A percentile compares a stretch with the other conserved stretches of the same genome.
Conservation (phyloP, 306 rosid species). For the Prunus dulcis region DNA sequence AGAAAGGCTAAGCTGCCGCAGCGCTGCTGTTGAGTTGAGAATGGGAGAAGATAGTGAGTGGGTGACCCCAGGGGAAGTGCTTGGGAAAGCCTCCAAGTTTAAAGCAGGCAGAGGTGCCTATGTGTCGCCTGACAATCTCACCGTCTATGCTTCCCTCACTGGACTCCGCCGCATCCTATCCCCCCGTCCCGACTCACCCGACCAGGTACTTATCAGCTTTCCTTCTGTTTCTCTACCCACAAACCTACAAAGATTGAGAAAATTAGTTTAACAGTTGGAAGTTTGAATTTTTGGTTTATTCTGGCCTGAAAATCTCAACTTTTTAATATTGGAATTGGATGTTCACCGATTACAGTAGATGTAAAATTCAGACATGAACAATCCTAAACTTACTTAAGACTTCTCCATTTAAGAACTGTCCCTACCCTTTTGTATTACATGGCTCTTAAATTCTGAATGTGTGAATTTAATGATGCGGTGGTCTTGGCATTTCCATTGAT, state of each 20-base stretch:
- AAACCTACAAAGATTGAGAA: background rate
- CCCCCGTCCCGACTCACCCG: constrained; percentile 58
- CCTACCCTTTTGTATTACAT: background rate
- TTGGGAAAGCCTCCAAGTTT: constrained; percentile 54
- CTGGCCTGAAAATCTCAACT: background rate
- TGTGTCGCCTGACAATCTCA: constrained; percentile 50
- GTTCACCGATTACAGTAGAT: background rate
- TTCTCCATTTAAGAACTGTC: background rate
- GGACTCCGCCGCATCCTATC: constrained; percentile 59
- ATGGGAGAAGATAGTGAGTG: constrained; percentile 12
- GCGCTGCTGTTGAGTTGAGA: background rate
- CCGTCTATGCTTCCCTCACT: constrained; percentile 78
- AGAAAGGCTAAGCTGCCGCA: background rate
- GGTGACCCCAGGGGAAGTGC: constrained; percentile 81
- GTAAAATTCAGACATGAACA: background rate
- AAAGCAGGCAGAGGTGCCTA: constrained; percentile 79
- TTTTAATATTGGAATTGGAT: background rate
- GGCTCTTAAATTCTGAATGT: background rate
- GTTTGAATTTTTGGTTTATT: background rate
- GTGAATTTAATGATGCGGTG: background rate
- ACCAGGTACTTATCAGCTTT: constrained; percentile 42
- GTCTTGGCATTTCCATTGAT: background rate
- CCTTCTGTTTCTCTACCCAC: background rate
- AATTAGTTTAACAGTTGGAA: background rate
- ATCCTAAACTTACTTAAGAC: background rate